Evolutionary conservation across 2,329 filamentous ascomycete species (phyloP), one percentile per base, ranked within the genome.

Genomic region (Ophiosphaerella narmari): DNA sequence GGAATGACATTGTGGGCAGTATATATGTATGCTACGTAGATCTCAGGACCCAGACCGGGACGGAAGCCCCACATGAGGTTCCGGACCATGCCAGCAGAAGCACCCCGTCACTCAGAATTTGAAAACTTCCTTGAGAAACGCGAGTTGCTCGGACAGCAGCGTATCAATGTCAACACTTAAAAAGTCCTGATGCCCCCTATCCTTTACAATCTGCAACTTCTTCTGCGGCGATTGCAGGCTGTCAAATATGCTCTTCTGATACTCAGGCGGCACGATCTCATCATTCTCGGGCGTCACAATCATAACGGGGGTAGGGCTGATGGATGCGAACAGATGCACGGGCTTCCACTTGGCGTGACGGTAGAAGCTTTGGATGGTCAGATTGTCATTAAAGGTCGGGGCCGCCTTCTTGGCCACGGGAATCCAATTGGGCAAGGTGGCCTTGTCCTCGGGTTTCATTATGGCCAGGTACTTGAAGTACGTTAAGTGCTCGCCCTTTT

Each of bases 291-390:
- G 39, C 33, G 46, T 50, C 40, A 54, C 13, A 5, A 50, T 46
- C 36, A 54, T 42, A 35, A 46, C 46, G 13, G 46, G 46, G 16
- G 50, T 54, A 31, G 50, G 50, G 13, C 32, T 40, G 14, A 54
- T 32, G 23, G 21, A 46, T 21, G n/a, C n/a, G 11, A 50, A 23
- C 9, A 54, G 41, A 32, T 45, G 14, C 32, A 54, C 14, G 24
- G 47, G 46, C 37, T 38, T 31, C 16, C 40, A 49, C 32, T 35
- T 36, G 24, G 46, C 48, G 13, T 42, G 36, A 16, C 38, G 36
- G 34, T 52, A 52, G 48, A 42, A 52, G 31, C 36, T 52, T 34
- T 52, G 50, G 13, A 50, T 29, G n/a, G 41, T 50, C 13, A 40
- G 8, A 11, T 33, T 32, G 23, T 45, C 35, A 3, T 36, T 36